Evolutionary conservation across 2,329 filamentous ascomycete species (phyloP).

Genomic region (Aspergillus brasiliensis): DNA sequence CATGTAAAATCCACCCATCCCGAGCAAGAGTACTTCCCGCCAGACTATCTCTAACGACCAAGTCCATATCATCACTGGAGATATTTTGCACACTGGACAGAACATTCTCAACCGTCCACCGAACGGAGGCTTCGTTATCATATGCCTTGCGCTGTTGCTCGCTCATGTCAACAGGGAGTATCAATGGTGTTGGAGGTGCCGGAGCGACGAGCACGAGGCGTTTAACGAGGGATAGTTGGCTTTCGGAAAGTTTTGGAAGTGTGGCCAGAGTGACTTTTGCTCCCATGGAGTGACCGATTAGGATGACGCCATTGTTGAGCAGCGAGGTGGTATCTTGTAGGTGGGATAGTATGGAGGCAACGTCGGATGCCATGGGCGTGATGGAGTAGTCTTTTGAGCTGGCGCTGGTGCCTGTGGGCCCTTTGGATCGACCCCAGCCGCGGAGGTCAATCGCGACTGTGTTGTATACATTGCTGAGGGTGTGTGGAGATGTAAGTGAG

Average conservation of each 20-base stretch:
- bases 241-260: neutral
- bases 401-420: conserved; percentile 19
- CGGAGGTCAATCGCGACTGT: conserved; percentile 37
- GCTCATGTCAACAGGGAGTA: conserved; percentile 35
- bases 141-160: conserved; percentile 41
- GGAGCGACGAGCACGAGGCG: conserved; percentile 41
- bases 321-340: conserved; percentile 21
- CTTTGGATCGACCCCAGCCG: conserved; percentile 42
- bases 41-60: conserved; percentile 33
- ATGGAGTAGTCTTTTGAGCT: conserved; percentile 29
- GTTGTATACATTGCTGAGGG: conserved; percentile 20
- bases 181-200: conserved; percentile 35
- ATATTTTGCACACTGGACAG: conserved; percentile 26
- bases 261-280: conserved; percentile 39
- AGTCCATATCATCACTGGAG: conserved; percentile 17
- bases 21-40: conserved; percentile 32
- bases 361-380: conserved; percentile 22
- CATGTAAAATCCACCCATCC: conserved; percentile 38
- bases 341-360: conserved; percentile 12
- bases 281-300: conserved; percentile 46
- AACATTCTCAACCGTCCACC: conserved; percentile 36
- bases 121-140: conserved; percentile 27
- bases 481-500: conserved; percentile 18
- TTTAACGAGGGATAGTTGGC: conserved; percentile 17
- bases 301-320: conserved; percentile 30